Evolutionary conservation across 2,329 filamentous ascomycete species (phyloP), one percentile per base, ranked within the genome.

Genomic region (Apiospora aurea): DNA sequence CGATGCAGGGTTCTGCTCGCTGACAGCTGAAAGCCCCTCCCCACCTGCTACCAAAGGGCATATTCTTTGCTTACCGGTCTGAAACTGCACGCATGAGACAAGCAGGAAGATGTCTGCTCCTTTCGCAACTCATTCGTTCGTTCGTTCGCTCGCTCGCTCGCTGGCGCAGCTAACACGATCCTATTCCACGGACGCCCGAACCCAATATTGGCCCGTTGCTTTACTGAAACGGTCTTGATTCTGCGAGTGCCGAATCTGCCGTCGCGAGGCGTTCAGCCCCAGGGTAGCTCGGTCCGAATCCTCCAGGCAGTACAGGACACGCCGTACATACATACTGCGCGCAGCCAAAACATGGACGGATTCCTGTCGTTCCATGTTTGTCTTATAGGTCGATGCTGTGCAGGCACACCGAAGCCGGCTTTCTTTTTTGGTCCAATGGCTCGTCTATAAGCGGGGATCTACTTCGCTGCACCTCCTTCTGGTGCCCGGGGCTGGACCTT

Each of bases 201-300:
- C 21, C n/a, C 57, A 38, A 11, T 41, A n/a, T 41, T 41, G 29
- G 7, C 34, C 57, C 5, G 34, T 13, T 38, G 8, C 21, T 64
- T 41, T 64, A 34, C 57, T 64, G 29, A 64, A 64, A 64, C 34
- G 21, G 57, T 64, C 57, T 41, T 41, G 57, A 64, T 64, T 64
- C 34, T 64, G 57, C 57, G 57, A 64, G 34, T 38, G 34, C 34
- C 29, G 29, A n/a, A 38, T 61, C 18, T 61, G 29, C 53, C 38
- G 29, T n/a, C 53, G 41, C n/a, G 29, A 38, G 29, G 53, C 53
- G 53, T 38, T 38, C 53, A 38, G 53, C 34, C 57, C 34, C 34
- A 64, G 57, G 41, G 41, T 64, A 64, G 57, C 18, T 64, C 57
- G 57, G 57, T 34, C 57, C 57, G 57, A 64, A 14, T 64, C 57